Evolutionary conservation across 257 asterid species (phyloP).

Genomic region (Solanum clarkiae): DNA sequence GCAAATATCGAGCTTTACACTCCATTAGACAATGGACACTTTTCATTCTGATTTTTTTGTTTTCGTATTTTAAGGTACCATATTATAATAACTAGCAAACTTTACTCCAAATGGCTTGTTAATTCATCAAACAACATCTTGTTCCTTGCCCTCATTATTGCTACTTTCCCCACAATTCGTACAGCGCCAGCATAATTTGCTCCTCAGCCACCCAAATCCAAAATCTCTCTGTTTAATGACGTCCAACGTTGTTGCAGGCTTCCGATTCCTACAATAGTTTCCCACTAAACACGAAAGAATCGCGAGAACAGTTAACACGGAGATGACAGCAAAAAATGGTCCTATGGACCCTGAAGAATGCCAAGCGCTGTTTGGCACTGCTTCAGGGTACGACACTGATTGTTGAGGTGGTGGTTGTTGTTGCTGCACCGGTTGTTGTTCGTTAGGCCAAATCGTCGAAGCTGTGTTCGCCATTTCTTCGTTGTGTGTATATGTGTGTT

Average conservation of each 20-base stretch:
- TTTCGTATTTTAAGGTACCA: too few species aligned
- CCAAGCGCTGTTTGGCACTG: not conserved
- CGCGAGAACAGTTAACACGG: constrained; percentile 14
- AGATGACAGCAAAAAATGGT: constrained; percentile 26
- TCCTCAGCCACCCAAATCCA: not conserved
- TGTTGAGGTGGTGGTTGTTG: not conserved
- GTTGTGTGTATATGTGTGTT: not conserved
- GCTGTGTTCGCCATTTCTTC: constrained; percentile 10
- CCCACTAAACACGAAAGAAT: constrained; percentile 16
- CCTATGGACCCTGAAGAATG: constrained; percentile 23
- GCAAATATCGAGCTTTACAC: not conserved
- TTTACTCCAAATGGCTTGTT: not conserved
- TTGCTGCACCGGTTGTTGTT: not conserved
- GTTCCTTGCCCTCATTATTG: not conserved
- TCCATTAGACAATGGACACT: too few species aligned
- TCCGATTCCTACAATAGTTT: constrained; percentile 12
- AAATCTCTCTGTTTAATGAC: constrained; percentile 3
- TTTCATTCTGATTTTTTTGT: too few species aligned
- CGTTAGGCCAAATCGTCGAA: constrained; percentile 13
- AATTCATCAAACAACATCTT: constrained; percentile 7
- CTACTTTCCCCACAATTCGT: not conserved
- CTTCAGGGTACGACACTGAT: constrained; percentile 3
- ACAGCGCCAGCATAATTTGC: not conserved
- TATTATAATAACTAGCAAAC: too few species aligned
- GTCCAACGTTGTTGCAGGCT: not conserved